Conservation (phyloP, 805 yeast genomes). For the Wickerhamomyces queroliae region DNA sequence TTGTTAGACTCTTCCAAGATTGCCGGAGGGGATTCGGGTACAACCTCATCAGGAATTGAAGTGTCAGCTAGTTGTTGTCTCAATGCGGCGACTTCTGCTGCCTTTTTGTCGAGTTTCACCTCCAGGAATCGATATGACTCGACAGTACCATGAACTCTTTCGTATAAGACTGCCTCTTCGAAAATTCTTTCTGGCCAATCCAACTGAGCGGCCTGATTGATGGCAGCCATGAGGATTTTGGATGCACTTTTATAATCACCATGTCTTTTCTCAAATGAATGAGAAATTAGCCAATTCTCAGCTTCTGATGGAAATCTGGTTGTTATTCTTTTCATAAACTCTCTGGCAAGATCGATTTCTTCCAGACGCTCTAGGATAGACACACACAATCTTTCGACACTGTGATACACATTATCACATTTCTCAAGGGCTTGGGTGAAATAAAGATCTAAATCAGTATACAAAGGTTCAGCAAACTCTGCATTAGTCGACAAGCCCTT, state of each 20-base stretch:
- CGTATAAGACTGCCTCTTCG: constrained; percentile 37
- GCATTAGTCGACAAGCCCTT: background rate
- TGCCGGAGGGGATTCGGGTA: too few relatives aligned
- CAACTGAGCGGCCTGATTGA: constrained; percentile 21
- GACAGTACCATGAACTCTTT: constrained; percentile 28
- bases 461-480: background rate
- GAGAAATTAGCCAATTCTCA: constrained; percentile 42
- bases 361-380: constrained; percentile 27
- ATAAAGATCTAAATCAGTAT: constrained; percentile 6
- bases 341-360: constrained; percentile 24
- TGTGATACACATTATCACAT: constrained; percentile 32
- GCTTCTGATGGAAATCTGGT: constrained; percentile 27
- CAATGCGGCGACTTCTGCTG: constrained; percentile 6
- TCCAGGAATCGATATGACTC: constrained; percentile 19
- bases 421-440: constrained; percentile 23
- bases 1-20: background rate
- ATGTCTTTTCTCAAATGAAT: constrained; percentile 32
- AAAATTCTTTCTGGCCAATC: constrained; percentile 48
- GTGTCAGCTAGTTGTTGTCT: too few relatives aligned
- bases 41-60: too few relatives aligned
- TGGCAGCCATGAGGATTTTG: constrained; percentile 27
- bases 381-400: constrained; percentile 37
- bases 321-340: constrained; percentile 21
- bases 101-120: constrained; percentile 21
- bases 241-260: constrained; percentile 22